phyloP scores from a whole-genome alignment of 352 stramenopile genomes.

The Phytopythium helicoides region DNA sequence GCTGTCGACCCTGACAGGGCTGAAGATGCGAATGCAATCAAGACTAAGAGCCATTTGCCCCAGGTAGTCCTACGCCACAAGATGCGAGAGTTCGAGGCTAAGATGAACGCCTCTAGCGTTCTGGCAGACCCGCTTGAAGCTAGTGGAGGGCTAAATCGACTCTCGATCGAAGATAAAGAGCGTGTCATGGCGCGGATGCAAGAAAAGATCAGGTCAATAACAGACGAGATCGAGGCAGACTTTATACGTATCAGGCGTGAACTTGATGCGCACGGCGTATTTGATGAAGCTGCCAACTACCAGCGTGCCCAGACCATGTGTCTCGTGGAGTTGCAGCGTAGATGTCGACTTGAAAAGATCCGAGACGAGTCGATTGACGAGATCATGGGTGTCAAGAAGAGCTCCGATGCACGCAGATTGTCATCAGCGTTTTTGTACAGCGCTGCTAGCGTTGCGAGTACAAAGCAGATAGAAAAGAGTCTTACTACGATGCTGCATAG shows the following conservation, averaged over 20 bases:
- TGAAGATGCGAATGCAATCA: background rate
- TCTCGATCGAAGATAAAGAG: conserved; percentile 71
- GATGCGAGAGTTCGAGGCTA: conserved; percentile 77
- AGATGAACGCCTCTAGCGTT: conserved; percentile 38
- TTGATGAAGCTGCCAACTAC: conserved; percentile 55
- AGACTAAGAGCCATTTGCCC: conserved; percentile 55
- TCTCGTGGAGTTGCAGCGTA: conserved; percentile 65
- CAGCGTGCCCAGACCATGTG: conserved; percentile 65
- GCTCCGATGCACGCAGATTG: background rate
- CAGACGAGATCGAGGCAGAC: conserved; percentile 47
- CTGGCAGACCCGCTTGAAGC: conserved; percentile 52
- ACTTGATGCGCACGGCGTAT: conserved; percentile 64
- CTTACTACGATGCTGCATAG: background rate
- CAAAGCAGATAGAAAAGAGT: conserved; percentile 2
- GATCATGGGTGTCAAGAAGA: conserved; percentile 23
- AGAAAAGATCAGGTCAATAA: conserved; percentile 61
- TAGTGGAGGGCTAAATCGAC: conserved; percentile 23
- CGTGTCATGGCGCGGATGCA: conserved; percentile 73
- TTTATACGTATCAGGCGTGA: conserved; percentile 47
- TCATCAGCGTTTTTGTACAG: background rate
- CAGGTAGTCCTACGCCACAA: conserved; percentile 77
- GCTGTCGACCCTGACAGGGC: background rate
- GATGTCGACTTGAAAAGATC: conserved; percentile 58
- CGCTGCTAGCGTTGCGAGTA: background rate
- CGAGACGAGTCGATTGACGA: conserved; percentile 61